Conservation (phyloP, 768 basidiomycete species). For the Boletus insuetus region DNA sequence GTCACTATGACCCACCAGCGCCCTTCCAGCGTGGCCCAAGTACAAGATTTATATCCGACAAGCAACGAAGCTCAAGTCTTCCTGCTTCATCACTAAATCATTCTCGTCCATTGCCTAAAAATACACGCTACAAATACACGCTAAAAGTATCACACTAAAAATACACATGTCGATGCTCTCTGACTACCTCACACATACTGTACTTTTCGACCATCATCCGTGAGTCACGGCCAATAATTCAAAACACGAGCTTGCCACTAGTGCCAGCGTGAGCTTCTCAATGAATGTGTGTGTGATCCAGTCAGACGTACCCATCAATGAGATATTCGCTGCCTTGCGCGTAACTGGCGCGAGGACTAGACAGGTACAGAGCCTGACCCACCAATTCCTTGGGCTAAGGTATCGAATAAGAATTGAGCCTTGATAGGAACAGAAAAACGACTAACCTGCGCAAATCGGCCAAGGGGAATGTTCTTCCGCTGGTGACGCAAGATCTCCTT, state of each 20-base stretch:
- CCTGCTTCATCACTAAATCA: too few species aligned
- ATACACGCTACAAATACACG: background rate
- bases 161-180: background rate
- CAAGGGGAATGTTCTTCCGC: slow-evolving; percentile 46
- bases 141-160: background rate
- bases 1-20: too few species aligned
- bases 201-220: background rate
- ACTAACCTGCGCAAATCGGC: slow-evolving; percentile 54
- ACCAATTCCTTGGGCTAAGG: slow-evolving; percentile 54
- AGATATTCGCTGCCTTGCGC: slow-evolving; percentile 60
- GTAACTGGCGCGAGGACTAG: slow-evolving; percentile 50
- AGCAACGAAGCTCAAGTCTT: too few species aligned
- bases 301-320: slow-evolving; percentile 48
- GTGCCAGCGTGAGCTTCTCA: background rate
- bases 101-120: background rate
- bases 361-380: slow-evolving; percentile 51
- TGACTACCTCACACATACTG: too few species aligned
- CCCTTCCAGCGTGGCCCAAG: too few species aligned
- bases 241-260: slow-evolving; percentile 33
- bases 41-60: too few species aligned
- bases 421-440: too few species aligned
- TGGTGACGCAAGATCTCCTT: slow-evolving; percentile 48
- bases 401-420: too few species aligned
- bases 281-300: too few species aligned
- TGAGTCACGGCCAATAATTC: slow-evolving; percentile 5